Conservation (phyloP, 371 early-diverging fungal species). For the Mortierella sp. region DNA sequence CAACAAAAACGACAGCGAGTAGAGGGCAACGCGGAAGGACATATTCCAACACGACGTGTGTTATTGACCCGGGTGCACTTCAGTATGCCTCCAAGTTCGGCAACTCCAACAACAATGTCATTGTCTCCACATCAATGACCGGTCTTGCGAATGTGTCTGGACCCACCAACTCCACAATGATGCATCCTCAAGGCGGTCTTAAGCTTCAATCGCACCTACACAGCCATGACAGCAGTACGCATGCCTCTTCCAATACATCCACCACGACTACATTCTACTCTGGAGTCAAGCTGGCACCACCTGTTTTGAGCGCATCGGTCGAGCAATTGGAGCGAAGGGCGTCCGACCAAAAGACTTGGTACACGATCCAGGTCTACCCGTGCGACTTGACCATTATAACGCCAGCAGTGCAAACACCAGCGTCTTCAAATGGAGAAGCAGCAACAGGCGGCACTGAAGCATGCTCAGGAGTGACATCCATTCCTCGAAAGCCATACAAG, state of each 20-base stretch:
- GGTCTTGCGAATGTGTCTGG: constrained; percentile 3
- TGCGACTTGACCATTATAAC: constrained; percentile 24
- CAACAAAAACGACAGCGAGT: neutral
- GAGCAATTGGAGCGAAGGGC: constrained; percentile 22
- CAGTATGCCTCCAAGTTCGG: constrained; percentile 17
- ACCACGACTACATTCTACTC: constrained; percentile 43
- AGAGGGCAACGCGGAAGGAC: constrained; percentile 19
- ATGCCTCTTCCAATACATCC: constrained; percentile 5
- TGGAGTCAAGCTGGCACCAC: constrained; percentile 50
- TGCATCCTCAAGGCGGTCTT: neutral
- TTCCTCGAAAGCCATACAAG: constrained; percentile 46
- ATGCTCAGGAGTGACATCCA: constrained; percentile 13
- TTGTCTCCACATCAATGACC: neutral
- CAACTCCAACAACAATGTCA: constrained; percentile 8
- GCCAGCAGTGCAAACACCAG: neutral
- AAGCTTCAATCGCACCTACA: constrained; percentile 5
- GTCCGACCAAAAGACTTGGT: constrained; percentile 42
- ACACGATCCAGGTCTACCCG: constrained; percentile 50
- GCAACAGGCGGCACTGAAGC: neutral
- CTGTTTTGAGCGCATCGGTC: constrained; percentile 37
- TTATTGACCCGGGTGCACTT: constrained; percentile 17
- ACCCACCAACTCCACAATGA: neutral
- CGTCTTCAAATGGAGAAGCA: neutral
- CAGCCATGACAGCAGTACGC: neutral
- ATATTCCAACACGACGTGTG: constrained; percentile 19